Percentiles rank a stretch among this genome's conserved stretches.
These are phyloP conservation scores for Talaromyces liani DNA, from an alignment of 495 filamentous ascomycete species.

Conservation along the genomic window DNA sequence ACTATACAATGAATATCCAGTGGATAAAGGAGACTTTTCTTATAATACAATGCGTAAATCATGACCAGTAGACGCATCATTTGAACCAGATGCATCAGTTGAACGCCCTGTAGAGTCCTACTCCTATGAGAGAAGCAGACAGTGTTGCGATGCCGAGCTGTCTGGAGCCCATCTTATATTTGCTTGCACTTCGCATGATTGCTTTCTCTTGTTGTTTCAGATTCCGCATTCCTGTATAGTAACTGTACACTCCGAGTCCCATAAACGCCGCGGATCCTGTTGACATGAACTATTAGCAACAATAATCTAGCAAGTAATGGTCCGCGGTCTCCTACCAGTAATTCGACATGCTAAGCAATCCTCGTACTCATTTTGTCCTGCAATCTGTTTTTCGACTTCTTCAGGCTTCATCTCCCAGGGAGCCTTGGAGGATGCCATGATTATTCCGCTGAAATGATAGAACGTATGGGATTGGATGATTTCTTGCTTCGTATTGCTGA, in stretches of 20 bases:
- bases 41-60: not conserved
- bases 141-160: constrained; percentile 63
- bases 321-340: constrained; percentile 39
- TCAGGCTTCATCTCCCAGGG: constrained; percentile 23
- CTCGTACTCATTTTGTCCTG: constrained; percentile 56
- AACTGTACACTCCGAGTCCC: constrained; percentile 84
- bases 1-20: not conserved
- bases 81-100: constrained; percentile 41
- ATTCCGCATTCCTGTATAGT: constrained; percentile 70
- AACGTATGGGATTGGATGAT: not conserved
- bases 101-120: constrained; percentile 56
- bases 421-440: constrained; percentile 19
- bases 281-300: not conserved
- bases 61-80: constrained; percentile 20
- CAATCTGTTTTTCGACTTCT: constrained; percentile 39
- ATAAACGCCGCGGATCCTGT: constrained; percentile 77
- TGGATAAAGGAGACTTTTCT: not conserved
- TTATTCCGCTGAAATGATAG: not conserved
- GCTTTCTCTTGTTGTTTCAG: constrained; percentile 59
- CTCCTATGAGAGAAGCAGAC: constrained; percentile 57
- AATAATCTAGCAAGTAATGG: no score
- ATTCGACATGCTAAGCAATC: constrained; percentile 65
- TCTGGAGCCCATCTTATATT: constrained; percentile 71
- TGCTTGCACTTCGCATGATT: constrained; percentile 62
- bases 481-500: not conserved